A percentile compares a stretch with the other conserved stretches of the same genome.
Evolutionary conservation across 2,329 filamentous ascomycete genomes (phyloP).

Genomic region (Hypoxylon sp.): DNA sequence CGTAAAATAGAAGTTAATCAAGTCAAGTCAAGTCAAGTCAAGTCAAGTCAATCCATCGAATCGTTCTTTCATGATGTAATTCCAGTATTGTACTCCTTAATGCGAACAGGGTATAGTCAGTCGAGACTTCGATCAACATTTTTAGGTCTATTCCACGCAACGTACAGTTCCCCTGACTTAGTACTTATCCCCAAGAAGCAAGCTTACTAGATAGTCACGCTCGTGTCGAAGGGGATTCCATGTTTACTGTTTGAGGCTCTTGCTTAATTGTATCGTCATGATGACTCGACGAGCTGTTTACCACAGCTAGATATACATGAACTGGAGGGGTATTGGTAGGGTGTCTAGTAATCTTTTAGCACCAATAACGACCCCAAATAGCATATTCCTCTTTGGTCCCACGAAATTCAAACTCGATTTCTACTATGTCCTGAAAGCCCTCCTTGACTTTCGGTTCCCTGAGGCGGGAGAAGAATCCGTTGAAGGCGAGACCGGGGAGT

Average conservation of each 20-base stretch:
- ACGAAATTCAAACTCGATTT: constrained; percentile 80
- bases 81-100: neutral
- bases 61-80: neutral
- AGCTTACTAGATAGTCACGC: neutral
- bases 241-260: neutral
- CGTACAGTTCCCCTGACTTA: neutral
- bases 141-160: neutral
- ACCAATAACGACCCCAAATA: constrained; percentile 84
- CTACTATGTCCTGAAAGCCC: constrained; percentile 84
- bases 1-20: constrained; percentile 15
- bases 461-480: constrained; percentile 78
- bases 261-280: neutral
- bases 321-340: neutral
- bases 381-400: constrained; percentile 75
- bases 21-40: too few species aligned
- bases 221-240: neutral
- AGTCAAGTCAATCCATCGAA: neutral
- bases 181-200: neutral
- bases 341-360: constrained; percentile 55
- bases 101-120: neutral
- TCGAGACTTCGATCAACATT: neutral
- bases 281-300: neutral
- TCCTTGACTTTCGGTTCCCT: constrained; percentile 78
- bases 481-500: constrained; percentile 85
- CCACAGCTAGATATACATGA: neutral